Conservation (phyloP, 176 grass and related monocot species). For the Pontederia paniculata region DNA sequence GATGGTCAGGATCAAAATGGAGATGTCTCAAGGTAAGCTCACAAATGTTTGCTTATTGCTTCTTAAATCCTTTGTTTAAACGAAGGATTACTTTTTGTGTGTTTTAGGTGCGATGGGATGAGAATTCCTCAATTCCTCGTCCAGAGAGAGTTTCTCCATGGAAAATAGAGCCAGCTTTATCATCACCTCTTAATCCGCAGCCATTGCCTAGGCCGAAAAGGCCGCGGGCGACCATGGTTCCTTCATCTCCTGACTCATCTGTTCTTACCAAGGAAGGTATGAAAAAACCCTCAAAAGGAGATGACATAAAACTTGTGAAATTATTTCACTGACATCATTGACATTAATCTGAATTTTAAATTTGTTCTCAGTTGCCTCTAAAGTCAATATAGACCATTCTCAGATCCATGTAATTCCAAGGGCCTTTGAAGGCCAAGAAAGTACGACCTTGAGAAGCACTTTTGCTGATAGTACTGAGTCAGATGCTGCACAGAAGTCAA, state of each 20-base stretch:
- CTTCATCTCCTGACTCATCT: constrained; percentile 41
- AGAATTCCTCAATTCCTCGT: constrained; percentile 33
- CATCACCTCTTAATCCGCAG: constrained; percentile 42
- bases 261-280: constrained; percentile 12
- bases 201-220: constrained; percentile 56
- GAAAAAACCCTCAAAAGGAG: constrained; percentile 37
- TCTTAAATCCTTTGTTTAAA: too few species aligned
- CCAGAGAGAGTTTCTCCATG: constrained; percentile 79
- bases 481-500: constrained; percentile 26
- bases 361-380: constrained; percentile 22
- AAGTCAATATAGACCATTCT: constrained; percentile 30
- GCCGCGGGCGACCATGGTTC: constrained; percentile 31
- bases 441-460: constrained; percentile 24
- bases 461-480: constrained; percentile 25
- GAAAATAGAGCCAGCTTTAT: constrained; percentile 52
- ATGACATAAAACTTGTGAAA: constrained; percentile 16
- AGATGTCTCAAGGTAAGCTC: constrained; percentile 56
- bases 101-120: constrained; percentile 73
- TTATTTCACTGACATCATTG: background rate
- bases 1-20: constrained; percentile 66
- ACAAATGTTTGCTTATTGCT: background rate
- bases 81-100: too few species aligned
- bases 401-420: constrained; percentile 29
- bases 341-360: constrained; percentile 1
- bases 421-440: constrained; percentile 63